These are phyloP conservation scores for Paracoccidioides lutzii DNA, from an alignment of 2,329 filamentous ascomycete species.

Conservation along the genomic window DNA sequence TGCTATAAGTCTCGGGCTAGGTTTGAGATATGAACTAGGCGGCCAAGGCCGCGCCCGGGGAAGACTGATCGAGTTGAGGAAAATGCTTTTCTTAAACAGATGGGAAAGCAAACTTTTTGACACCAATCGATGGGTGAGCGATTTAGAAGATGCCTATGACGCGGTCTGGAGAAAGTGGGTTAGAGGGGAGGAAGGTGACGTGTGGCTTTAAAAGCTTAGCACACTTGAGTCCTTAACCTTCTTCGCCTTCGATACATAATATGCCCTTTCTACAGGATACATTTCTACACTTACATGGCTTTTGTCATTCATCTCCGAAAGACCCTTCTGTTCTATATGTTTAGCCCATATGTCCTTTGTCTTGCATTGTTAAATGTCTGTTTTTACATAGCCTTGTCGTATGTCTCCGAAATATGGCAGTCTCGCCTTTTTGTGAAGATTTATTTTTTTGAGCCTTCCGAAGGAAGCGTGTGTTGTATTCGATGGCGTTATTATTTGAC, in stretches of 20 bases:
- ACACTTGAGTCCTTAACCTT: neutral
- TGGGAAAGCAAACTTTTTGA: slow-evolving; percentile 85
- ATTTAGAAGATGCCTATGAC: slow-evolving; percentile 79
- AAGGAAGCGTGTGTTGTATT: neutral
- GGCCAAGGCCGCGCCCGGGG: slow-evolving; percentile 38
- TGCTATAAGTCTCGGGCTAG: slow-evolving; percentile 54
- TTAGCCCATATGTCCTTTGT: neutral
- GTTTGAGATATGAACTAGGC: slow-evolving; percentile 44
- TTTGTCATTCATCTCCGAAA: no score
- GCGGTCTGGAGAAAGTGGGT: slow-evolving; percentile 86
- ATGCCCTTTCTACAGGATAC: neutral
- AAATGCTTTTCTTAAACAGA: slow-evolving; percentile 67
- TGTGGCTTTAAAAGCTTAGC: slow-evolving; percentile 50
- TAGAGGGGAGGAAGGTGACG: slow-evolving; percentile 74
- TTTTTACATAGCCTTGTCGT: neutral
- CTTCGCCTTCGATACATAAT: no score
- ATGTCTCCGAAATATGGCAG: neutral
- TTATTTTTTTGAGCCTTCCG: neutral
- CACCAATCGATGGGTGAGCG: slow-evolving; percentile 77
- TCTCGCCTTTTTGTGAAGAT: neutral
- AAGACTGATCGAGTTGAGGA: slow-evolving; percentile 63
- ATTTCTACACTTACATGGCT: neutral
- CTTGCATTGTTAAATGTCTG: neutral
- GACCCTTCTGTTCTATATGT: neutral
- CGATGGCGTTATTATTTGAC: neutral